A percentile compares a stretch with the other conserved stretches of the same genome.
phyloP scores from a whole-genome alignment of 2,329 filamentous ascomycete genomes.

The Beauveria varroae region DNA sequence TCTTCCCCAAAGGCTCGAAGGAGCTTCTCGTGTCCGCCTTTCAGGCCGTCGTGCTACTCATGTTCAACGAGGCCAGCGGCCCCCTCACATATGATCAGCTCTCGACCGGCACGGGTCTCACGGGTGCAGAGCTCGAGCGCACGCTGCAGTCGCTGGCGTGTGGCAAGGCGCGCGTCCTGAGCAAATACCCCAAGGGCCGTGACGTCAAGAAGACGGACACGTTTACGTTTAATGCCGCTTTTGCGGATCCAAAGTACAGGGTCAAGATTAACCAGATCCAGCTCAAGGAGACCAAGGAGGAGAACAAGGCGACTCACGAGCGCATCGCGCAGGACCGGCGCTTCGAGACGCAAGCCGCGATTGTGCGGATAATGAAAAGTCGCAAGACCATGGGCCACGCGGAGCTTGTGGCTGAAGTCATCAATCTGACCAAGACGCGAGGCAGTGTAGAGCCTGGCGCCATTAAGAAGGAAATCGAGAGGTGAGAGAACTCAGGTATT shows the following conservation, averaged over 20 bases:
- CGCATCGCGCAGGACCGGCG: conserved; percentile 82
- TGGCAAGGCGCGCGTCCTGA: conserved; percentile 75
- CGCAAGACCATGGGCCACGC: conserved; percentile 78
- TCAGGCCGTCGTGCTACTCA: conserved; percentile 81
- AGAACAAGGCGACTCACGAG: conserved; percentile 91
- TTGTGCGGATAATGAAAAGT: conserved; percentile 95
- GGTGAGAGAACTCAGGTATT: conserved; percentile 41
- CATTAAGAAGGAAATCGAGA: conserved; percentile 97
- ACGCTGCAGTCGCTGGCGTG: conserved; percentile 94
- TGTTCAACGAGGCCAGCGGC: conserved; percentile 71
- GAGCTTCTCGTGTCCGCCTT: conserved; percentile 87
- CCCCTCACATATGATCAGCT: conserved; percentile 71
- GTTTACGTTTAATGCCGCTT: conserved; percentile 73
- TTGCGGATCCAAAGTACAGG: conserved; percentile 74
- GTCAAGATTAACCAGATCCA: conserved; percentile 99
- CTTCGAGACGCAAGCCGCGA: conserved; percentile 94
- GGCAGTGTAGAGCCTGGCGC: conserved; percentile 78
- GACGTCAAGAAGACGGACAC: conserved; percentile 74
- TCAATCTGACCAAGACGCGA: conserved; percentile 78
- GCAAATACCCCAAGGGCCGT: conserved; percentile 75
- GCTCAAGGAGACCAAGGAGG: conserved; percentile 88
- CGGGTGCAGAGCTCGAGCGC: conserved; percentile 71
- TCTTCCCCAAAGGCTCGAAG: conserved; percentile 72
- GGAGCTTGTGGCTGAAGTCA: conserved; percentile 87
- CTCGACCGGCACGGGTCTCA: conserved; percentile 63